These are phyloP conservation scores for Exophiala viscosa DNA, from an alignment of 2,329 filamentous ascomycete genomes.

Conservation along the genomic window DNA sequence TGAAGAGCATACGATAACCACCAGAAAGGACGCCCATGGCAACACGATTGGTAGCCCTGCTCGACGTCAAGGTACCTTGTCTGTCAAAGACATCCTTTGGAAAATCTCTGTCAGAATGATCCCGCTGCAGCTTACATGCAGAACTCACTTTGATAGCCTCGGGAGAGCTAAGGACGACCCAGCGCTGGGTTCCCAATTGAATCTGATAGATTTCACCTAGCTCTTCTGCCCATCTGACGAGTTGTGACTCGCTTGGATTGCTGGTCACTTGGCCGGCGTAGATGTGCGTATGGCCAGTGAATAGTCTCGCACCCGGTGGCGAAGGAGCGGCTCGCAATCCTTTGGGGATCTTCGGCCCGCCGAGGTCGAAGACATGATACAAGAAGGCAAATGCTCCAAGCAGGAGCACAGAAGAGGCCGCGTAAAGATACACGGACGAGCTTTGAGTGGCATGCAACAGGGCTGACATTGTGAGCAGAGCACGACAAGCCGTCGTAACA, in stretches of 20 bases:
- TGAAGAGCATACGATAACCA: conserved; percentile 13
- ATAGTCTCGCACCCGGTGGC: conserved; percentile 7
- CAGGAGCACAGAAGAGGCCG: neutral
- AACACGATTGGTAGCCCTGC: neutral
- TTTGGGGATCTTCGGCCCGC: conserved; percentile 4
- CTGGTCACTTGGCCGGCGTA: conserved; percentile 2
- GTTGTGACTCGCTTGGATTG: conserved; percentile 13
- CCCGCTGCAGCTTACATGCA: no score
- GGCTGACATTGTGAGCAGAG: neutral
- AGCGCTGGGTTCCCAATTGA: conserved; percentile 16
- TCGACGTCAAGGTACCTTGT: neutral
- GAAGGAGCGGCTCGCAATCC: conserved; percentile 1
- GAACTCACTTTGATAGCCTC: conserved; percentile 8
- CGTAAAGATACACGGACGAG: neutral
- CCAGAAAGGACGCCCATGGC: conserved; percentile 5
- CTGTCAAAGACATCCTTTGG: neutral
- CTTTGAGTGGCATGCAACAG: neutral
- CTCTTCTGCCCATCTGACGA: conserved; percentile 21
- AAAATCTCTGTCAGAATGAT: neutral
- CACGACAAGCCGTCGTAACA: neutral
- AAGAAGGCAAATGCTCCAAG: conserved; percentile 1
- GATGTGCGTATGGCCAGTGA: conserved; percentile 10
- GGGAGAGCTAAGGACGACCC: conserved; percentile 8
- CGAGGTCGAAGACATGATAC: conserved; percentile 3
- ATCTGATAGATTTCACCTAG: conserved; percentile 20